Conservation (phyloP, 495 filamentous ascomycete species). For the Aspergillus steynii region DNA sequence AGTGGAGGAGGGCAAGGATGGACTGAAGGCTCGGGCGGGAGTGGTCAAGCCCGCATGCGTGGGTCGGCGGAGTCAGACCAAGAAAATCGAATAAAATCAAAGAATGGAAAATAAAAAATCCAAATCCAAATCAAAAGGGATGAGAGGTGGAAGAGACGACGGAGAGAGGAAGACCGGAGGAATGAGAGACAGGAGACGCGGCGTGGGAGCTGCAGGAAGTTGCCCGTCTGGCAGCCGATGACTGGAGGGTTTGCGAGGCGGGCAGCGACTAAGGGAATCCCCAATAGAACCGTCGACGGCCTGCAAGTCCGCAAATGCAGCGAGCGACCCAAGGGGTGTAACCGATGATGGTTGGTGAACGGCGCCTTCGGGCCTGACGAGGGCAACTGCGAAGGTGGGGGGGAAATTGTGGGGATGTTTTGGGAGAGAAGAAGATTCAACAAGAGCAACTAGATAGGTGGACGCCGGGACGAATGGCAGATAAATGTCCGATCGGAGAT, state of each 20-base stretch:
- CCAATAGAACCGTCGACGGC: too few species aligned
- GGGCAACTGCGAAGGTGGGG: neutral
- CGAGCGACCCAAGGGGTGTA: constrained; percentile 12
- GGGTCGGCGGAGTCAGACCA: constrained; percentile 4
- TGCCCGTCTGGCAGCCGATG: constrained; percentile 26
- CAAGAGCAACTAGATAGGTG: too few species aligned
- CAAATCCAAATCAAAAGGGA: constrained; percentile 2
- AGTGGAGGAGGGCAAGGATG: constrained; percentile 14
- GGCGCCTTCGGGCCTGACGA: neutral
- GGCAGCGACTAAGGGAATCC: neutral
- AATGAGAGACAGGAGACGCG: constrained; percentile 16
- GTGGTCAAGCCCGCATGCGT: constrained; percentile 9
- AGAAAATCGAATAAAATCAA: neutral
- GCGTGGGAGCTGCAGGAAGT: constrained; percentile 15
- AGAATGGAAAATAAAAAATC: neutral
- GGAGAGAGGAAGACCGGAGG: constrained; percentile 8
- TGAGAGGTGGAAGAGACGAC: constrained; percentile 12
- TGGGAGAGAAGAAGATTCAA: too few species aligned
- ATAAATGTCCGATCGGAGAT: too few species aligned
- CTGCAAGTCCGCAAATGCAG: neutral
- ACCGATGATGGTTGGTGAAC: constrained; percentile 16
- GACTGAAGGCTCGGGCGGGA: constrained; percentile 8
- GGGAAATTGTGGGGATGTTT: neutral
- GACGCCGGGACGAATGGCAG: too few species aligned
- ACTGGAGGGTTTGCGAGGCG: constrained; percentile 18